Evolutionary conservation across 257 asterid species (phyloP).

Genomic region (Forsythia viridissima): DNA sequence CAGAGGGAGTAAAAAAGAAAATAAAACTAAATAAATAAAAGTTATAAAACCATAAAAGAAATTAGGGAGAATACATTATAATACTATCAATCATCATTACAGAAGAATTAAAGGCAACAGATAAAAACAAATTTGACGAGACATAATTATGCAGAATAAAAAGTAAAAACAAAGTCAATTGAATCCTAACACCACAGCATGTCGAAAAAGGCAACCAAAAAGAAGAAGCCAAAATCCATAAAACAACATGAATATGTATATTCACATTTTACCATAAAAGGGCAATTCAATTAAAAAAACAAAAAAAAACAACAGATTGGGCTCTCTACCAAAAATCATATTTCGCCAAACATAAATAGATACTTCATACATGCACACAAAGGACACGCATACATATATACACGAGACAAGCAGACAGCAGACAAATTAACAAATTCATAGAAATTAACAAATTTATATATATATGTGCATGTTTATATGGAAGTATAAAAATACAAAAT

Average conservation of each 20-base stretch:
- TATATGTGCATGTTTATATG: slow-evolving; percentile 18
- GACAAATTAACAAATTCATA: not conserved
- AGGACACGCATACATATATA: not conserved
- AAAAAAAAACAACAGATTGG: not conserved
- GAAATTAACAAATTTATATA: not conserved
- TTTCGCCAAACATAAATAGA: not conserved
- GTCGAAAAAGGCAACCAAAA: not conserved
- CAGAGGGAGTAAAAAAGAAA: not conserved
- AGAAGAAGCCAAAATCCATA: not conserved
- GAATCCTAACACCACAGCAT: slow-evolving; percentile 1
- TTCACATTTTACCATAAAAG: not conserved
- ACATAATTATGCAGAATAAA: no score
- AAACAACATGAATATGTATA: not conserved
- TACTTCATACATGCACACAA: not conserved
- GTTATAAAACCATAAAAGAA: not conserved
- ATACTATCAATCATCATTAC: not conserved
- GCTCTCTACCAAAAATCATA: not conserved
- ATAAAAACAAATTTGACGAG: not conserved
- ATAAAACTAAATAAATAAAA: not conserved
- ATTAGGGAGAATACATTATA: not conserved
- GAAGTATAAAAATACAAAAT: not conserved
- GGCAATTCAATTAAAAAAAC: slow-evolving; percentile 8
- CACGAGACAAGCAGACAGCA: not conserved
- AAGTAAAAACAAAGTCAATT: not conserved
- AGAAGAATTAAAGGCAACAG: not conserved